Percentiles rank a stretch among this genome's conserved stretches.
Conservation (phyloP, 164 flowering plant species). For the Chloranthus sessilifolius region DNA sequence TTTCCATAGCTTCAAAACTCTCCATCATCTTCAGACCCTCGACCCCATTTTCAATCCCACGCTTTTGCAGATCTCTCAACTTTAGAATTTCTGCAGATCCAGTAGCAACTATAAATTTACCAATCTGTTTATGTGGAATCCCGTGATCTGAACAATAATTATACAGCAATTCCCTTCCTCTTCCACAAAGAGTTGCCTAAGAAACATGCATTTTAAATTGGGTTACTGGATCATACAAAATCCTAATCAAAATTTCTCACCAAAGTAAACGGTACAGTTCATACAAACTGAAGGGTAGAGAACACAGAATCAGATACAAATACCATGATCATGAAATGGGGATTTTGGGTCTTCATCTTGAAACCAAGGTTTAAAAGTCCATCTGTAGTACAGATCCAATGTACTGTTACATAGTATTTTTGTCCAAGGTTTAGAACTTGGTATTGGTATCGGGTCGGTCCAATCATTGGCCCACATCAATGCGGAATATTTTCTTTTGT, state of each 20-base stretch:
- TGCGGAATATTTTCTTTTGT: too few species aligned
- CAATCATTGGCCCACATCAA: too few species aligned
- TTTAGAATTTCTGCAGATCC: constrained; percentile 49
- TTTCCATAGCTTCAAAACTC: constrained; percentile 59
- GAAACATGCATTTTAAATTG: constrained; percentile 6
- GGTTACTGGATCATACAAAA: too few species aligned
- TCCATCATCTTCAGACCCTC: constrained; percentile 67
- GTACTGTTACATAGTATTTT: too few species aligned
- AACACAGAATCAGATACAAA: neutral
- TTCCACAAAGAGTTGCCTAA: constrained; percentile 63
- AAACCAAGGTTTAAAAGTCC: too few species aligned
- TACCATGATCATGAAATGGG: neutral
- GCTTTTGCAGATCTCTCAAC: constrained; percentile 39
- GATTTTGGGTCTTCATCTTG: neutral
- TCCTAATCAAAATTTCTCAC: neutral
- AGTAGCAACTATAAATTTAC: constrained; percentile 89
- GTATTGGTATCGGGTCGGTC: too few species aligned
- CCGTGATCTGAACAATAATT: constrained; percentile 54
- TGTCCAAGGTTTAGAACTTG: too few species aligned
- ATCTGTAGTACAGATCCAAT: too few species aligned
- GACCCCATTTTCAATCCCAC: constrained; percentile 71
- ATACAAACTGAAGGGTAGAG: too few species aligned
- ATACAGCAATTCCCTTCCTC: constrained; percentile 74
- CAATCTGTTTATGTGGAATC: constrained; percentile 69
- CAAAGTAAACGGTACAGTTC: too few species aligned